Base-by-base conservation (phyloP, 768 basidiomycete species). In the Gymnopilus dilepis region DNA sequence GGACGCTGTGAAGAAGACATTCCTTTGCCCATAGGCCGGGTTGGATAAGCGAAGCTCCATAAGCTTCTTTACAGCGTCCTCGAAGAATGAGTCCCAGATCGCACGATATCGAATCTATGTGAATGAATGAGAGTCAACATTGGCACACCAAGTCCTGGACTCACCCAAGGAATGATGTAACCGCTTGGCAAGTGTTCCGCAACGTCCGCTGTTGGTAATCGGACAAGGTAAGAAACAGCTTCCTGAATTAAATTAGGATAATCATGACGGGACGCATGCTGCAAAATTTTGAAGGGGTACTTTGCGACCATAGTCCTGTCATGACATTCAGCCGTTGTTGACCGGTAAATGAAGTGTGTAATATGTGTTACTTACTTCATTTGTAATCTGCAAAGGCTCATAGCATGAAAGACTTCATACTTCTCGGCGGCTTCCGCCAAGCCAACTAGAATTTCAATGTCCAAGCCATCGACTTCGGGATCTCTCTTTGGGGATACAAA, bases 351-450 rank as follows among this genome's bases (percentile, higher is more conserved):
- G 19, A n/a, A 19, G 2, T 0, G 0, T 11, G 12, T 21, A 52
- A 52, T 9, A 31, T 4, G 17, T 0, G 50, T 21, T 12, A 57
- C 60, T n/a, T 41, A 72, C 72, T 50, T 64, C 69, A 72, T 70
- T n/a, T 63, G 64, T 13, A 58, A 52, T 33, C 62, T 61, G 55
- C 71, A 72, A 7, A 67, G 59, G 22, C 66, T 68, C 65, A 73
- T 72, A 1, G 69, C 70, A 31, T 65, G 59, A 48, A 67, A 74
- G 9, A 72, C 69, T 48, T 71, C 69, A 47, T 72, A 73, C 42
- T 71, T 72, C 52, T 71, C 72, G 13, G 66, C 67, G 12, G 74
- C 73, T 38, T 74, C 71, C 0, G 73, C 71, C 17, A 74, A 38
- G 3, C 47, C 57, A 0, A 56, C 56, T 4, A 75, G 59, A 1